Evolutionary conservation across 192 early-diverging fungal species (phyloP).

Genomic region (Pilobolus umbonatus): DNA sequence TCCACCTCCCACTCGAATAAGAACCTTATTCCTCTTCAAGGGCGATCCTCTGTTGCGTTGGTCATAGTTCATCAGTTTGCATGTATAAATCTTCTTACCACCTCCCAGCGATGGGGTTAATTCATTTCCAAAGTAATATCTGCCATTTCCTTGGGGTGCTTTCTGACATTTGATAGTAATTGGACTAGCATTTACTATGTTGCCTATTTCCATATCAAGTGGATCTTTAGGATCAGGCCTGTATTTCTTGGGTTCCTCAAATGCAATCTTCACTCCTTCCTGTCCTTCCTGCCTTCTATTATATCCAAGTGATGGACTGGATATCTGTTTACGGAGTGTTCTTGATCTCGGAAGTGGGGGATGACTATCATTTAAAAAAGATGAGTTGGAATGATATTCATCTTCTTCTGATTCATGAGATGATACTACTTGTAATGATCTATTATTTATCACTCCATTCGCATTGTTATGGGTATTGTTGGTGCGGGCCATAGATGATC

Average conservation of each 20-base stretch:
- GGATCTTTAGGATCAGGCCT: constrained; percentile 38
- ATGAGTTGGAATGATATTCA: neutral
- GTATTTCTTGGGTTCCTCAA: constrained; percentile 37
- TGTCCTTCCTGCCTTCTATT: neutral
- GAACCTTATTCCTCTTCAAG: constrained; percentile 41
- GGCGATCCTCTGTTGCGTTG: constrained; percentile 21
- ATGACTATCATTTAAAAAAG: neutral
- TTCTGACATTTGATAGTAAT: constrained; percentile 44
- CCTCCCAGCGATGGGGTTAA: constrained; percentile 35
- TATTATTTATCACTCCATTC: no score
- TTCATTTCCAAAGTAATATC: constrained; percentile 47
- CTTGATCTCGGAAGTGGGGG: neutral
- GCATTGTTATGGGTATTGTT: neutral
- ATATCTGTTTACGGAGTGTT: constrained; percentile 19
- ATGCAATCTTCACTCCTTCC: constrained; percentile 20
- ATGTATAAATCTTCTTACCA: constrained; percentile 43
- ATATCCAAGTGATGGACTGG: constrained; percentile 9
- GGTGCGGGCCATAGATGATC: constrained; percentile 23
- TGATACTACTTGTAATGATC: constrained; percentile 6
- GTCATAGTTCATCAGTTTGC: constrained; percentile 38
- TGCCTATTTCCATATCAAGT: constrained; percentile 49
- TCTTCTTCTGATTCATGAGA: constrained; percentile 10
- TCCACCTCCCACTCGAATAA: constrained; percentile 57
- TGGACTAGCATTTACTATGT: constrained; percentile 47
- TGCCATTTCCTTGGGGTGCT: constrained; percentile 28